A percentile compares a stretch with the other conserved stretches of the same genome.
These are phyloP conservation scores for Pestalotiopsis sp. DNA, from an alignment of 2,329 filamentous ascomycete genomes.

Conservation along the genomic window DNA sequence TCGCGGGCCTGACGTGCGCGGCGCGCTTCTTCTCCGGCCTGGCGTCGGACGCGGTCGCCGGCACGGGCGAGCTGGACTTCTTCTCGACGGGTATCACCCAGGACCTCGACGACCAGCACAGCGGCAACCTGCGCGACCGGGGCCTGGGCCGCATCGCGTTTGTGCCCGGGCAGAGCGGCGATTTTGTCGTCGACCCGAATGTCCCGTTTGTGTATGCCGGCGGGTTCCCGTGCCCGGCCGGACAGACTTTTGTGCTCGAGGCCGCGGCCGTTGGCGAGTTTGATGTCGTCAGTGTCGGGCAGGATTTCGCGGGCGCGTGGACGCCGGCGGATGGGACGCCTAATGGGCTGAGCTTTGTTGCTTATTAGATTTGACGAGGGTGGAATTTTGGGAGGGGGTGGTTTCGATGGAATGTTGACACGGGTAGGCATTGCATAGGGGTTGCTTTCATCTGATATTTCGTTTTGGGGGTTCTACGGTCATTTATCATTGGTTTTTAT, in stretches of 20 bases:
- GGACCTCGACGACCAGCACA: neutral
- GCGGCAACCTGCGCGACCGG: conserved; percentile 1
- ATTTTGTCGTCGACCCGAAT: neutral
- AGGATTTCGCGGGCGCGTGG: neutral
- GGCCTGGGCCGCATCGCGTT: conserved; percentile 1
- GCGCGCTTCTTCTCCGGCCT: neutral
- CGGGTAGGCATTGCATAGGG: no score
- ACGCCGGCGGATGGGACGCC: neutral
- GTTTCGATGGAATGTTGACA: neutral
- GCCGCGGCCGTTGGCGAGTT: neutral
- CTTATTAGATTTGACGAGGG: neutral
- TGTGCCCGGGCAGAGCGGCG: neutral
- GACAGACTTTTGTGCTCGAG: neutral
- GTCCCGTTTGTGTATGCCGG: neutral
- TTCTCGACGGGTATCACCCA: neutral
- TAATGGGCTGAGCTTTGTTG: conserved; percentile 3
- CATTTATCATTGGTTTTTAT: no score
- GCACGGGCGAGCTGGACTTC: conserved; percentile 3
- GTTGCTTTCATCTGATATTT: no score
- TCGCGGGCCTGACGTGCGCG: neutral
- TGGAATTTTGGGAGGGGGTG: neutral
- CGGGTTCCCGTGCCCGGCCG: neutral
- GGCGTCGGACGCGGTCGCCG: neutral
- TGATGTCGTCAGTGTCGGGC: neutral
- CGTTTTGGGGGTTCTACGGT: no score